Base-by-base conservation (phyloP, 192 early-diverging fungal genomes). In the Coemansia sp. region DNA sequence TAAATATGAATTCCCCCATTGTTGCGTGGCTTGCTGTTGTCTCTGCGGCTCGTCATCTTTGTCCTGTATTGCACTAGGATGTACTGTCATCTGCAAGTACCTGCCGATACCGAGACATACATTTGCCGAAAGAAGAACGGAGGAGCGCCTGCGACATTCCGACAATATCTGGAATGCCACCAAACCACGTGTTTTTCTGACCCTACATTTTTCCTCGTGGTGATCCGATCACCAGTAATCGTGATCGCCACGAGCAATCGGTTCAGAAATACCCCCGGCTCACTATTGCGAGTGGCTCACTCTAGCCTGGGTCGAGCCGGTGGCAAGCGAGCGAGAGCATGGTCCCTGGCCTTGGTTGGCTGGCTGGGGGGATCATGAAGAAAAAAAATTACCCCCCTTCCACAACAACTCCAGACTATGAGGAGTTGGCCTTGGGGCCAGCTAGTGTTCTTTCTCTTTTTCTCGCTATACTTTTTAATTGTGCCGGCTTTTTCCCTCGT, bases 361-460 rank as follows among this genome's bases (percentile, higher is more conserved):
- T 57, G 53, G 45, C 45, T 45, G 45, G 45, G 45, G 34, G 45
- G 45, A 48, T 48, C 45, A 48, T 48, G 38, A 63, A 36, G 15
- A 63, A 46, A 64, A 64, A 64, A 45, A 46, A n/a, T 59, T 45
- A n/a, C 23, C 50, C 45, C 45, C 45, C 45, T 5, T 15, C 45
- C 45, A 15, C 34, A 19, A 17, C 45, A 48, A 48, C 45, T 48
- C 45, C 45, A 48, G n/a, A 29, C 53, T 57, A 31, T 55, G 53
- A 17, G 53, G 45, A 48, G 45, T 48, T 48, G 45, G 45, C 45
- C 45, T 5, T 48, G 44, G 15, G 44, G 14, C 15, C 17, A 48
- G 45, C 19, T 21, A 27, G 63, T 31, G 63, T 44, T 64, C 69
- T 38, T 39, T 76, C 74, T 70, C 68, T 71, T 67, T 70, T 53